Evolutionary conservation across 768 basidiomycete genomes (phyloP).

Genomic region (Amylocystis lapponica): DNA sequence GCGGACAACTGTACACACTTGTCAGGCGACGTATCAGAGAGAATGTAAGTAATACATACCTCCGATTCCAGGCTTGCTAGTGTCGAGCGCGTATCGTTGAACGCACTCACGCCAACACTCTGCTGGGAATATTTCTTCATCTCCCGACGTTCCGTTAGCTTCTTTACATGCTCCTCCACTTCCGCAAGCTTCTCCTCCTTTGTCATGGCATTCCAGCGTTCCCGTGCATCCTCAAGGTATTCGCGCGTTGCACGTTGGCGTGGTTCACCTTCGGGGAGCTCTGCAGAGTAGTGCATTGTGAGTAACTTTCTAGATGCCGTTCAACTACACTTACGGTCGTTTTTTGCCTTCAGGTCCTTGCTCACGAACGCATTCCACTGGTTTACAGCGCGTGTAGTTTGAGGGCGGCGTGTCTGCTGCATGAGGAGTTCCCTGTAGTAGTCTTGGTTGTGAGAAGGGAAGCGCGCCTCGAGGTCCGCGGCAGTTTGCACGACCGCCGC

Average conservation of each 20-base stretch:
- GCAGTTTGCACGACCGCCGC: background rate
- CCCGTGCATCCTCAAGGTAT: background rate
- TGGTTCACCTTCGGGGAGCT: background rate
- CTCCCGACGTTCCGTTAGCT: background rate
- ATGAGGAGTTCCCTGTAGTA: too few relatives aligned
- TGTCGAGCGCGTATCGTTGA: background rate
- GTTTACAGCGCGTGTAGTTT: too few relatives aligned
- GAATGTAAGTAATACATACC: background rate
- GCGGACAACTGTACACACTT: background rate
- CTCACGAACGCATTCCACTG: constrained; percentile 4
- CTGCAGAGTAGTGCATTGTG: background rate
- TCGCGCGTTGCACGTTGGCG: background rate
- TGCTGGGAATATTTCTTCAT: background rate
- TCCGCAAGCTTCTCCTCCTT: background rate
- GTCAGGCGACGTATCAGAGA: background rate
- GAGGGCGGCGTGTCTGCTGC: too few relatives aligned
- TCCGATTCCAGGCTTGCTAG: background rate
- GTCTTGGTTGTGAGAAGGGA: constrained; percentile 3
- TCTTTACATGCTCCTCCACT: background rate
- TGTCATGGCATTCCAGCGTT: background rate
- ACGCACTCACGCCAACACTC: background rate
- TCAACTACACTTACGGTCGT: constrained; percentile 4
- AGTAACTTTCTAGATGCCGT: background rate
- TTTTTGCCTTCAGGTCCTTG: background rate
- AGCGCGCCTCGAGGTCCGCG: constrained; percentile 12